phyloP scores from a whole-genome alignment of 495 filamentous ascomycete species.

The Neurospora pannonica region DNA sequence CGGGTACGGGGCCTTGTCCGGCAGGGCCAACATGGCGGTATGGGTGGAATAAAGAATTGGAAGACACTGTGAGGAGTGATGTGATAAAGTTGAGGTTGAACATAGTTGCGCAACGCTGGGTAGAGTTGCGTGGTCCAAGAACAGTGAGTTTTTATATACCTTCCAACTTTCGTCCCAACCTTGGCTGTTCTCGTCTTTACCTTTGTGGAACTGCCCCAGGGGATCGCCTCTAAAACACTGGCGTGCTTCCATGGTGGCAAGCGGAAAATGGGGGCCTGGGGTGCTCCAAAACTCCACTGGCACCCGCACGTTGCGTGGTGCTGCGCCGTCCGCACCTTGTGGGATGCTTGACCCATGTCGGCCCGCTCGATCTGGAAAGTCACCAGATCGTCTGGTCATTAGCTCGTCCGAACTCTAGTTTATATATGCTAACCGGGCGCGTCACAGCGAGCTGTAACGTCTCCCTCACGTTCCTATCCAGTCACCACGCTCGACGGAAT shows the following conservation, averaged over 20 bases:
- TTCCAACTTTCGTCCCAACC: background rate
- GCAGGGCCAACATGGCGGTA: conserved; percentile 6
- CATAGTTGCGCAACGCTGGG: conserved; percentile 26
- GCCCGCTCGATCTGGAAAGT: background rate
- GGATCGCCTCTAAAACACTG: background rate
- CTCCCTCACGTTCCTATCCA: background rate
- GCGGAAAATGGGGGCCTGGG: background rate
- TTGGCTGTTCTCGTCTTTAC: background rate
- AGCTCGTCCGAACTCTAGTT: background rate
- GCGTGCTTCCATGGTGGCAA: background rate
- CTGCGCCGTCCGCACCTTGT: background rate
- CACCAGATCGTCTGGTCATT: background rate
- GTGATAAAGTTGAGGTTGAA: conserved; percentile 12
- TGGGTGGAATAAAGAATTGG: conserved; percentile 13
- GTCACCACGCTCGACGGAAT: conserved; percentile 6
- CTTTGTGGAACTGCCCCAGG: background rate
- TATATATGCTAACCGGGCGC: background rate
- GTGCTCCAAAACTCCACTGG: background rate
- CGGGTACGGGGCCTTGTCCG: conserved; percentile 6
- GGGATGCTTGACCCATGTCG: background rate
- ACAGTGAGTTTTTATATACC: conserved; percentile 15
- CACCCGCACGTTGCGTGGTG: background rate
- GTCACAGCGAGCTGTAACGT: conserved; percentile 2
- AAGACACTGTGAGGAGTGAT: background rate
- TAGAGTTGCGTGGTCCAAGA: conserved; percentile 10